A percentile compares a stretch with the other conserved stretches of the same genome.
These are phyloP conservation scores for Saxispiralis lemnorum DNA, from an alignment of 495 filamentous ascomycete species.

Conservation along the genomic window DNA sequence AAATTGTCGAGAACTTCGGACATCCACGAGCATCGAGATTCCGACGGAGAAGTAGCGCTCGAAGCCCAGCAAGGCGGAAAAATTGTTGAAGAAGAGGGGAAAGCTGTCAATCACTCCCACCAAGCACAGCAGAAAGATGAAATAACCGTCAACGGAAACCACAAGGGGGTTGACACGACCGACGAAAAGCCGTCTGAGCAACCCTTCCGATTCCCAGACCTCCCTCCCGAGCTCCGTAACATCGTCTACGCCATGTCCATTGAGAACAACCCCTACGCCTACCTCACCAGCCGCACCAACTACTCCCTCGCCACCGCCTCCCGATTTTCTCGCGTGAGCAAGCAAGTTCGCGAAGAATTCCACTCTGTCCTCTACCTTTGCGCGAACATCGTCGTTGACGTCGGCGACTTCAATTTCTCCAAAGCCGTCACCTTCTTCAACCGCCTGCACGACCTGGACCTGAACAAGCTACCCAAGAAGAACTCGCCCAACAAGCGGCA, in stretches of 20 bases:
- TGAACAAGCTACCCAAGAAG: background rate
- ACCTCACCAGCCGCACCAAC: background rate
- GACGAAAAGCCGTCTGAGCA: background rate
- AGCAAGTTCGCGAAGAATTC: slow-evolving; percentile 6
- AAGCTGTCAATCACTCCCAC: no score
- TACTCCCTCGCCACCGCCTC: background rate
- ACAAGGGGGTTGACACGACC: no score
- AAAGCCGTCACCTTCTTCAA: slow-evolving; percentile 8
- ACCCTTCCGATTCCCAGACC: slow-evolving; percentile 1
- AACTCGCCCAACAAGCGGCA: background rate
- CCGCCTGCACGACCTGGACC: background rate
- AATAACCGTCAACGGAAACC: no score
- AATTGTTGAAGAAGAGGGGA: no score
- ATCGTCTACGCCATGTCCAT: slow-evolving; percentile 1
- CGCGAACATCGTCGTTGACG: background rate
- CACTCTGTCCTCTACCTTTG: background rate
- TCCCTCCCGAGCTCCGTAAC: slow-evolving; percentile 5
- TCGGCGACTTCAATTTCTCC: slow-evolving; percentile 1
- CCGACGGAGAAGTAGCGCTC: no score
- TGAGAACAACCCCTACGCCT: background rate
- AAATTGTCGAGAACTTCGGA: no score
- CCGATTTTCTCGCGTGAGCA: background rate
- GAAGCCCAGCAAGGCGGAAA: no score
- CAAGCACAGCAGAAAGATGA: no score
- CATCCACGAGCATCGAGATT: no score